Percentiles rank a stretch among this genome's conserved stretches.
phyloP scores from a whole-genome alignment of 768 basidiomycete species.

The Panellus pusillus region DNA sequence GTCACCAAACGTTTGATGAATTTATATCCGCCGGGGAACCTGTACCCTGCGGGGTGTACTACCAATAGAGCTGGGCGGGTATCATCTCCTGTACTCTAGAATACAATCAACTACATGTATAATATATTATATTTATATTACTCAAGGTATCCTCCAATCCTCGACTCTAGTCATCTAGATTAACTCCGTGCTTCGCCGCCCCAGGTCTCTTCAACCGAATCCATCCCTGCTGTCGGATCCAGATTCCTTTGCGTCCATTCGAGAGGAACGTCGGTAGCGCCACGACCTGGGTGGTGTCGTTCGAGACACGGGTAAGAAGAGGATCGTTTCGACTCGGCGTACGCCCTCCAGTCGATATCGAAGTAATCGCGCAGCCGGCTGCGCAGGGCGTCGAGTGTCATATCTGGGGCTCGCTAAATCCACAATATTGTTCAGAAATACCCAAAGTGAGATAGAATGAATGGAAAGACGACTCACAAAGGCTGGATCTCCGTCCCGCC shows the following conservation, averaged over 20 bases:
- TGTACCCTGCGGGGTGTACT: no score
- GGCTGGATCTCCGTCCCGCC: slow-evolving; percentile 11
- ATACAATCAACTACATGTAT: no score
- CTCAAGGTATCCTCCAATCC: no score
- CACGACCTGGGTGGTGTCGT: not conserved
- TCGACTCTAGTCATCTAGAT: no score
- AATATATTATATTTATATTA: no score
- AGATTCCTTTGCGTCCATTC: slow-evolving; percentile 6
- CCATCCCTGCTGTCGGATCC: slow-evolving; percentile 1
- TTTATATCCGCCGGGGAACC: no score
- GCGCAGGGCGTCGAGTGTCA: not conserved
- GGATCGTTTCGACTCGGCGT: not conserved
- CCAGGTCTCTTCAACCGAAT: no score
- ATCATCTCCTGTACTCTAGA: no score
- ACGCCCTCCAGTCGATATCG: slow-evolving; percentile 11
- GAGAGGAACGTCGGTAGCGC: not conserved
- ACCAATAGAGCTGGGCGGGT: no score
- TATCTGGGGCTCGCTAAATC: slow-evolving; percentile 11
- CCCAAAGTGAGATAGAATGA: not conserved
- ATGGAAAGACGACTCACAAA: slow-evolving; percentile 1
- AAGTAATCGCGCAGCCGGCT: slow-evolving; percentile 12
- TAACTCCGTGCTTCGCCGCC: no score
- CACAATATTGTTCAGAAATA: not conserved
- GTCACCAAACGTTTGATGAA: no score
- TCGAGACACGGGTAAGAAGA: no score